Evolutionary conservation across 2,329 filamentous ascomycete species (phyloP).

Genomic region (Alternaria brassicae): DNA sequence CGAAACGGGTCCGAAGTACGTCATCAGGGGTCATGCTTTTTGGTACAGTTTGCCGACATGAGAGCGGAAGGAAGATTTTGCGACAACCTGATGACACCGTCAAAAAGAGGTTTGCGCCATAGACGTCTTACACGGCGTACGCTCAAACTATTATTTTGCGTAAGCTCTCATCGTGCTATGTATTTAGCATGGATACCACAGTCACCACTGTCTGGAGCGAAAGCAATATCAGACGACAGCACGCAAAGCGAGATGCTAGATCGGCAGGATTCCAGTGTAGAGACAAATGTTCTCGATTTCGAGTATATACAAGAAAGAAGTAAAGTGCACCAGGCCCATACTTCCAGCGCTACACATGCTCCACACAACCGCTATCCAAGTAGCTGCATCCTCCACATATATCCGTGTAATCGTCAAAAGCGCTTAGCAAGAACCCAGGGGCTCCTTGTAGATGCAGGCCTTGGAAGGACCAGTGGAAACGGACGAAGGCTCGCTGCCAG

Average conservation of each 20-base stretch:
- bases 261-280: no score
- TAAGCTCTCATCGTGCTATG: no score
- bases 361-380: neutral
- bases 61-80: no score
- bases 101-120: no score
- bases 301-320: constrained; percentile 25
- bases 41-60: no score
- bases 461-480: constrained; percentile 41
- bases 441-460: constrained; percentile 29
- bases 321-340: constrained; percentile 8
- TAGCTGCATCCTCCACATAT: neutral
- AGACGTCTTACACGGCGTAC: no score
- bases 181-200: no score
- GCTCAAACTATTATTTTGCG: no score
- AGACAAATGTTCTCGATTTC: neutral
- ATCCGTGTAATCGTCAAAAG: neutral
- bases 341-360: constrained; percentile 15
- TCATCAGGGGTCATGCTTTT: neutral
- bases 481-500: constrained; percentile 38
- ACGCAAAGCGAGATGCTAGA: no score
- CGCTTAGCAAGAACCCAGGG: constrained; percentile 32
- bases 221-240: no score
- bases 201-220: no score
- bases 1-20: neutral
- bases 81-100: no score